phyloP scores from a whole-genome alignment of 768 basidiomycete genomes.

The Peribolospora baueri region DNA sequence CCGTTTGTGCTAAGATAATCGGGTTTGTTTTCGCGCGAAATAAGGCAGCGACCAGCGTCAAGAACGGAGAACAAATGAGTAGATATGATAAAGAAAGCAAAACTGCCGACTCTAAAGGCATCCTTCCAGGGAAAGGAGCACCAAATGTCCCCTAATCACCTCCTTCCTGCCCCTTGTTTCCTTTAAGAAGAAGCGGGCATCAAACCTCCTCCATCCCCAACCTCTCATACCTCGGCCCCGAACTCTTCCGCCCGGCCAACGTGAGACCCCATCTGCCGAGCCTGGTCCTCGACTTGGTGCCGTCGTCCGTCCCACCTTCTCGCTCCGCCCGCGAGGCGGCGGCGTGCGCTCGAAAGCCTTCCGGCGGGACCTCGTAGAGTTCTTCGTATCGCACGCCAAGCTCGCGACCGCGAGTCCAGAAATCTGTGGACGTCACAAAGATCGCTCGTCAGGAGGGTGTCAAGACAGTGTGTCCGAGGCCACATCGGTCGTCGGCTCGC shows the following conservation, averaged over 20 bases:
- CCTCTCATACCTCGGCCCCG: background rate
- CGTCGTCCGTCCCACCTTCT: background rate
- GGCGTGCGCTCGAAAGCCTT: constrained; percentile 33
- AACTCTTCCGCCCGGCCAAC: background rate
- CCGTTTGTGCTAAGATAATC: too few relatives aligned
- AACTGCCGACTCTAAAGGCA: too few relatives aligned
- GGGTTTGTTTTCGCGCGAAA: too few relatives aligned
- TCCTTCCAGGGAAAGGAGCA: too few relatives aligned
- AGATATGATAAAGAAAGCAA: too few relatives aligned
- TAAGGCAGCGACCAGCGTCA: too few relatives aligned
- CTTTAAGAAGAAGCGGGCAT: background rate
- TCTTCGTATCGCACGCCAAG: constrained; percentile 73
- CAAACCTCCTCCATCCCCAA: background rate
- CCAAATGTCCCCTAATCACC: too few relatives aligned
- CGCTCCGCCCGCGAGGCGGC: background rate
- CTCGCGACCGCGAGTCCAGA: constrained; percentile 69
- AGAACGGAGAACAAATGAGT: too few relatives aligned
- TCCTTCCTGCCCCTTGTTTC: too few relatives aligned
- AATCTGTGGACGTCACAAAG: constrained; percentile 37
- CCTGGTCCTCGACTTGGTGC: too few relatives aligned
- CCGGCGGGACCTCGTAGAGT: constrained; percentile 66
- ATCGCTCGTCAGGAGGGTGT: background rate
- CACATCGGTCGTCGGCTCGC: constrained; percentile 9
- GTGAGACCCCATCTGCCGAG: too few relatives aligned
- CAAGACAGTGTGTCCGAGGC: background rate